These are phyloP conservation scores for Capsicum rhomboideum DNA, from an alignment of 257 asterid species.

Conservation along the genomic window DNA sequence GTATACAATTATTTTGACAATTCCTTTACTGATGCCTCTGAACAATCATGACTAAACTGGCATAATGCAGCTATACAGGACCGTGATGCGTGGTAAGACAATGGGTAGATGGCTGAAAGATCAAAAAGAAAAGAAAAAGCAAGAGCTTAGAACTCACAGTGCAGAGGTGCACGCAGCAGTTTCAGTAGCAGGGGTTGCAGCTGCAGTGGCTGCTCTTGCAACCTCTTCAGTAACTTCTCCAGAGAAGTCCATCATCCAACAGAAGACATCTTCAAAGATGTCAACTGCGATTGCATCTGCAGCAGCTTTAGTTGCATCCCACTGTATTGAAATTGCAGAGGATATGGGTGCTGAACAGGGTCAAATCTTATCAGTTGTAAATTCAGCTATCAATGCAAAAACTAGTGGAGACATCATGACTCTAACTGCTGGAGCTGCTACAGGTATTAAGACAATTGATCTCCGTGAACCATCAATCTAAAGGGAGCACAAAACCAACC, in stretches of 20 bases:
- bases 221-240: constrained; percentile 46
- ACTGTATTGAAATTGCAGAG: constrained; percentile 88
- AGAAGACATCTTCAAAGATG: constrained; percentile 31
- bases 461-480: not conserved
- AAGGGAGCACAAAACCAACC: not conserved
- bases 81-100: constrained; percentile 52
- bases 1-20: constrained; percentile 18
- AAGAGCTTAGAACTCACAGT: constrained; percentile 70
- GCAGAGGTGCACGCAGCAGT: constrained; percentile 85
- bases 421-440: constrained; percentile 87
- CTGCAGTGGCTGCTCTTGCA: constrained; percentile 79
- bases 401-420: constrained; percentile 83
- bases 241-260: constrained; percentile 23
- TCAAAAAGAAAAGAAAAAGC: constrained; percentile 70
- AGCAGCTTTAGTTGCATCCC: constrained; percentile 89
- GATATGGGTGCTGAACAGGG: constrained; percentile 78
- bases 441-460: constrained; percentile 36
- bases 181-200: constrained; percentile 80
- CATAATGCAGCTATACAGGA: constrained; percentile 37
- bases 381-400: constrained; percentile 63
- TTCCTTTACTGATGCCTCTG: not conserved
- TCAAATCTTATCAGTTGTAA: constrained; percentile 52
- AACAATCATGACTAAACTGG: not conserved
- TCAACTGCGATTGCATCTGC: constrained; percentile 70
- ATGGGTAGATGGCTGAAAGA: constrained; percentile 72